phyloP scores from a whole-genome alignment of 352 stramenopile species.

The Globisporangium uncinulatum region DNA sequence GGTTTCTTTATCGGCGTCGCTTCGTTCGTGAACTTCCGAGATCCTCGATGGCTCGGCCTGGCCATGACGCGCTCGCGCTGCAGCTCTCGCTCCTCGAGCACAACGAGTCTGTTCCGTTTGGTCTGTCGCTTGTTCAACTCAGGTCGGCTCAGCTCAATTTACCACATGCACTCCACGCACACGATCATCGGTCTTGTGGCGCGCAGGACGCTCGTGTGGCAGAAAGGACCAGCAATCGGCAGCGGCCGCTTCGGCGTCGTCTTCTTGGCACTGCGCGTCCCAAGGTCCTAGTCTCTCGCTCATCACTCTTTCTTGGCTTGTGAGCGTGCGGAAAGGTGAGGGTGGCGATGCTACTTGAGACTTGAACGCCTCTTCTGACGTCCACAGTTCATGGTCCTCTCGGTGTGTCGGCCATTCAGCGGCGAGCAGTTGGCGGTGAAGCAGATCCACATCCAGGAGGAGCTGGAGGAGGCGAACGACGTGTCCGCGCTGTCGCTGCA shows the following conservation, averaged over 20 bases:
- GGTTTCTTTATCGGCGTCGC: too few species aligned
- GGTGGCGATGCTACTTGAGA: neutral
- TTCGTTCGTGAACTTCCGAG: too few species aligned
- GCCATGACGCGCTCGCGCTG: constrained; percentile 15
- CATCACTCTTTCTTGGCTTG: neutral
- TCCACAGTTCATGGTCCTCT: neutral
- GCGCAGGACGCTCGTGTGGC: constrained; percentile 56
- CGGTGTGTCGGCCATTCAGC: constrained; percentile 18
- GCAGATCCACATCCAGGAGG: constrained; percentile 81
- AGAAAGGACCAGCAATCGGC: constrained; percentile 56
- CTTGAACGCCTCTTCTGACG: constrained; percentile 7
- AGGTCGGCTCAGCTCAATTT: neutral
- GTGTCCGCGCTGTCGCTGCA: constrained; percentile 53
- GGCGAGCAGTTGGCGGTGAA: constrained; percentile 86
- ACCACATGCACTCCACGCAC: neutral
- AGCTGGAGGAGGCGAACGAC: constrained; percentile 63
- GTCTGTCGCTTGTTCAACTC: neutral
- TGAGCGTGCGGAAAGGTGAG: constrained; percentile 1
- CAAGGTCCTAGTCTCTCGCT: constrained; percentile 27
- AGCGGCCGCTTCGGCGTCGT: constrained; percentile 71
- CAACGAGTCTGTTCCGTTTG: constrained; percentile 24
- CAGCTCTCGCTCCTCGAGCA: constrained; percentile 43
- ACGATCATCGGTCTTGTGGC: neutral
- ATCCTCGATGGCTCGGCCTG: too few species aligned
- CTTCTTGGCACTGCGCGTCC: constrained; percentile 55